Evolutionary conservation across 2,329 filamentous ascomycete genomes (phyloP).

Genomic region (Talaromyces rugulosus): DNA sequence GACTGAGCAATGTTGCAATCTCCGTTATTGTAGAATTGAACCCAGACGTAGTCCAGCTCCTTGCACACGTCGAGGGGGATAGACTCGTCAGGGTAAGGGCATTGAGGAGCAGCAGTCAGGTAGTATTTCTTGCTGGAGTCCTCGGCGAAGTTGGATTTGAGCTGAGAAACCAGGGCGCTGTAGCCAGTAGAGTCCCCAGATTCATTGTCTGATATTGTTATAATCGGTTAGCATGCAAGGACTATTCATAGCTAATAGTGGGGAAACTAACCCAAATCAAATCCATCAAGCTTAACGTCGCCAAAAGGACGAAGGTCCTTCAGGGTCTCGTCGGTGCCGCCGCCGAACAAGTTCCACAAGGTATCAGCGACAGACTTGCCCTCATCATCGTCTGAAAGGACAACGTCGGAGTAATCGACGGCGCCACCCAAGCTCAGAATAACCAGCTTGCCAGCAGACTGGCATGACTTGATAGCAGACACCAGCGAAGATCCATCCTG

Average conservation of each 20-base stretch:
- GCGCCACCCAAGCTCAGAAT: conserved; percentile 45
- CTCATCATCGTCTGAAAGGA: conserved; percentile 5
- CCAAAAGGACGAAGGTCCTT: conserved; percentile 47
- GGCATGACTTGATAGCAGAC: conserved; percentile 41
- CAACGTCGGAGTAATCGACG: conserved; percentile 29
- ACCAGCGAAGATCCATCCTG: conserved; percentile 36
- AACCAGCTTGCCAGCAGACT: conserved; percentile 41
- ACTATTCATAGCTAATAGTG: background rate
- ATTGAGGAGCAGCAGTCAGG: conserved; percentile 52
- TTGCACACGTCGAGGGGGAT: conserved; percentile 41
- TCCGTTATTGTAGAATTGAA: conserved; percentile 57
- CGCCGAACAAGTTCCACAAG: conserved; percentile 43
- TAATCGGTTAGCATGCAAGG: background rate
- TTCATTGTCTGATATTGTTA: conserved; percentile 9
- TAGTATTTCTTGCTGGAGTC: conserved; percentile 41
- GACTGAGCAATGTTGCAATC: conserved; percentile 5
- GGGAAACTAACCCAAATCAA: conserved; percentile 29
- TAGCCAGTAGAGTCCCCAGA: conserved; percentile 23
- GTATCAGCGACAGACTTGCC: conserved; percentile 27
- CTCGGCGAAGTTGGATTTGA: conserved; percentile 39
- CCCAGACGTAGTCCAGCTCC: conserved; percentile 51
- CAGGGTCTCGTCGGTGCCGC: conserved; percentile 22
- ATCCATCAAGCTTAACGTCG: conserved; percentile 47
- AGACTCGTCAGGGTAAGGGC: conserved; percentile 44
- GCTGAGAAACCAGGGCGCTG: conserved; percentile 41